A percentile compares a stretch with the other conserved stretches of the same genome.
phyloP scores from a whole-genome alignment of 2,329 filamentous ascomycete genomes.

The Trichoderma cornu-damae region DNA sequence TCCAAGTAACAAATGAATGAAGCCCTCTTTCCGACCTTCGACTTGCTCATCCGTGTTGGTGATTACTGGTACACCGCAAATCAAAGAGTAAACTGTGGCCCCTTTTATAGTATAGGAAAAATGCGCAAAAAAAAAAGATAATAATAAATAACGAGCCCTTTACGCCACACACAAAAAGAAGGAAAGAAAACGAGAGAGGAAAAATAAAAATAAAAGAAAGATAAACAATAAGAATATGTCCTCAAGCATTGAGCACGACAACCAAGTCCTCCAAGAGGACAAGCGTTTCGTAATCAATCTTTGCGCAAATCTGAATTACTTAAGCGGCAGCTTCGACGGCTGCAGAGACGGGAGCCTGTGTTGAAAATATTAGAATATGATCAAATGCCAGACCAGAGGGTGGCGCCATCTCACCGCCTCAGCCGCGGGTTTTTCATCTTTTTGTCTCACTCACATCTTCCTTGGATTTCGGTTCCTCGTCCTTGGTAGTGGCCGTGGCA shows the following conservation, averaged over 20 bases:
- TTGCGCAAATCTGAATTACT: not conserved
- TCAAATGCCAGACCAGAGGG: constrained; percentile 8
- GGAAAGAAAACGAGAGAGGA: constrained; percentile 7
- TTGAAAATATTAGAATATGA: not conserved
- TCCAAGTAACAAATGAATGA: not conserved
- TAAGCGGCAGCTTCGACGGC: constrained; percentile 37
- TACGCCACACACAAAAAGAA: constrained; percentile 15
- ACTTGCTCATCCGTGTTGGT: not conserved
- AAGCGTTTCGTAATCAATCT: not conserved
- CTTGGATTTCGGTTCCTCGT: constrained; percentile 21
- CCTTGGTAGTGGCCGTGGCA: constrained; percentile 17
- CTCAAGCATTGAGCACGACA: not conserved
- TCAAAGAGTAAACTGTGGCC: constrained; percentile 1
- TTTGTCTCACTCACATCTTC: constrained; percentile 21
- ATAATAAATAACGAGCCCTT: constrained; percentile 18
- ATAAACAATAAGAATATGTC: constrained; percentile 5
- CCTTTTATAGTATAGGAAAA: constrained; percentile 21
- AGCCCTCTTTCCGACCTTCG: not conserved
- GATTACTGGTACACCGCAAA: constrained; percentile 17
- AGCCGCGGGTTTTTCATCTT: constrained; percentile 26
- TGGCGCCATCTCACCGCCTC: constrained; percentile 12
- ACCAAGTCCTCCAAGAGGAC: not conserved
- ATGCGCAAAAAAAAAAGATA: constrained; percentile 17
- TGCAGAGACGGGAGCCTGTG: constrained; percentile 30
- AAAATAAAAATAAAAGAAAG: constrained; percentile 9